Percentiles rank a stretch among this genome's conserved stretches.
phyloP scores from a whole-genome alignment of 169 alveolate species.

The Pseudocohnilembus persalinus region DNA sequence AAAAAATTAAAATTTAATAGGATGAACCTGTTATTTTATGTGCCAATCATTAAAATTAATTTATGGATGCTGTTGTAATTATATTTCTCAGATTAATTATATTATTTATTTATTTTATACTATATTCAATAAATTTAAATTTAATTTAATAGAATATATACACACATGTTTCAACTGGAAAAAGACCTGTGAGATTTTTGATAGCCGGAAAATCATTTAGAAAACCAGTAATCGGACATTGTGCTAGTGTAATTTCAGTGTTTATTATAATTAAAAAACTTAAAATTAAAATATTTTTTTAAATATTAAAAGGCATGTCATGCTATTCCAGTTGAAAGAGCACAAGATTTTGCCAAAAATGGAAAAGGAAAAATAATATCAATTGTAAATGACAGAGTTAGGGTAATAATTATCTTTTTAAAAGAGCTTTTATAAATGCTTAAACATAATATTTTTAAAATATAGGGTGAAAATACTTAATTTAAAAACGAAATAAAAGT shows the following conservation, averaged over 20 bases:
- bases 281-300: no score
- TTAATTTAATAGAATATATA: neutral
- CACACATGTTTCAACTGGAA: slow-evolving; percentile 15
- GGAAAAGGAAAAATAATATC: slow-evolving; percentile 60
- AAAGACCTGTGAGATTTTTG: slow-evolving; percentile 56
- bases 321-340: slow-evolving; percentile 73
- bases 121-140: no score
- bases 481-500: slow-evolving; percentile 53
- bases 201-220: slow-evolving; percentile 60
- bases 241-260: slow-evolving; percentile 39
- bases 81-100: slow-evolving; percentile 13
- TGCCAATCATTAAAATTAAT: slow-evolving; percentile 50
- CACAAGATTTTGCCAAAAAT: slow-evolving; percentile 59
- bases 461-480: slow-evolving; percentile 56
- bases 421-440: slow-evolving; percentile 17
- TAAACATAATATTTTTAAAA: neutral
- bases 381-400: slow-evolving; percentile 13
- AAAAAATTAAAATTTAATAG: no score
- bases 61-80: slow-evolving; percentile 54
- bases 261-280: no score
- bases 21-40: neutral
- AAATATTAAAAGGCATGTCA: slow-evolving; percentile 23
- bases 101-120: no score
- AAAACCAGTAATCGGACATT: slow-evolving; percentile 63
- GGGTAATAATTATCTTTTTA: slow-evolving; percentile 31